A percentile compares a stretch with the other conserved stretches of the same genome.
These are phyloP conservation scores for Monosporozyma solicola DNA, from an alignment of 805 yeast species.

Conservation along the genomic window DNA sequence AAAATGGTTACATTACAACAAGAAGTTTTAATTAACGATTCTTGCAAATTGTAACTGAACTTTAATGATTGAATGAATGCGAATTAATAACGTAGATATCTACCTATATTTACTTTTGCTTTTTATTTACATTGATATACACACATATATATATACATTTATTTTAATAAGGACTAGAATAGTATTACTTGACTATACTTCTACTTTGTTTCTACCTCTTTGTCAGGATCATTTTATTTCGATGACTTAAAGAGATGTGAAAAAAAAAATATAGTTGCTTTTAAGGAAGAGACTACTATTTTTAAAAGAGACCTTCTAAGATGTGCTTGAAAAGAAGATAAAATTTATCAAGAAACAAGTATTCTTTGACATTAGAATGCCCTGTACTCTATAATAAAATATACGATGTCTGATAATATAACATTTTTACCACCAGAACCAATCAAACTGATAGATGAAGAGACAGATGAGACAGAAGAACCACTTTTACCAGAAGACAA, in stretches of 20 bases:
- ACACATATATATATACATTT: neutral
- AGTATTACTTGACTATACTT: neutral
- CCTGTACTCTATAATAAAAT: neutral
- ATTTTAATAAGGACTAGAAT: neutral
- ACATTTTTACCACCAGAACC: conserved; percentile 21
- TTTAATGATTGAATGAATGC: neutral
- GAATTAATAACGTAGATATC: too few species aligned
- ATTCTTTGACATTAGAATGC: neutral
- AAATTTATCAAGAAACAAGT: neutral
- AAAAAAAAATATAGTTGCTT: neutral
- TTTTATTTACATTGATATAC: neutral
- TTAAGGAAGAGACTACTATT: neutral
- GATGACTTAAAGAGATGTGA: neutral
- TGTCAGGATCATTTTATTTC: too few species aligned
- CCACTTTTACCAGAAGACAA: neutral
- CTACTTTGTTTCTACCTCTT: neutral
- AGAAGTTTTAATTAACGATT: conserved; percentile 19
- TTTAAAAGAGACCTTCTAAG: neutral
- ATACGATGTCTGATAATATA: conserved; percentile 8
- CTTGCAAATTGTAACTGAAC: neutral
- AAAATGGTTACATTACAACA: conserved; percentile 29
- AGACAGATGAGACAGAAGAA: conserved; percentile 3
- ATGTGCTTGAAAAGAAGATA: neutral
- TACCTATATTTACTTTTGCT: too few species aligned
- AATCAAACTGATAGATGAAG: conserved; percentile 16